A percentile compares a stretch with the other conserved stretches of the same genome.
Evolutionary conservation across 352 stramenopile species (phyloP).

Genomic region (Phytophthora tubulina): DNA sequence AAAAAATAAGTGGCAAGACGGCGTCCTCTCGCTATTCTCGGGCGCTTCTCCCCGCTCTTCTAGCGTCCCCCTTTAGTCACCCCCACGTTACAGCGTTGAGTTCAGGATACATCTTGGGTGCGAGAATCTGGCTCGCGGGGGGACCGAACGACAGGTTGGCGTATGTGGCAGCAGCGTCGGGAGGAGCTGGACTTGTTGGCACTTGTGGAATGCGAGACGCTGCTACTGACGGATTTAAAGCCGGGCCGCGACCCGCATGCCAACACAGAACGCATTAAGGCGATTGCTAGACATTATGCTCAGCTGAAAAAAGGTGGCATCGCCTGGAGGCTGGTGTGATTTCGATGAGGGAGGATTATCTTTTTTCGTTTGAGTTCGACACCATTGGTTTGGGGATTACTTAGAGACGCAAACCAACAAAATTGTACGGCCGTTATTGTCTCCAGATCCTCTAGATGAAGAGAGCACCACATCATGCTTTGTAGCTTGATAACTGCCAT

Average conservation of each 20-base stretch:
- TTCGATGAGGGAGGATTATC: no score
- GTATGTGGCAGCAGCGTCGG: conserved; percentile 80
- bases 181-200: conserved; percentile 78
- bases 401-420: no score
- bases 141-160: conserved; percentile 72
- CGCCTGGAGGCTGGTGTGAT: no score
- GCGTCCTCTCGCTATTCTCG: not conserved
- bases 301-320: no score
- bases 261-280: conserved; percentile 65
- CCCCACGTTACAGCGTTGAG: conserved; percentile 68
- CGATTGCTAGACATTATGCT: no score
- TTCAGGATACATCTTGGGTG: conserved; percentile 76
- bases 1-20: conserved; percentile 41
- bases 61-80: conserved; percentile 4
- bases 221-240: conserved; percentile 86
- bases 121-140: conserved; percentile 79
- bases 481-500: no score
- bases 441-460: no score
- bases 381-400: no score
- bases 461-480: no score
- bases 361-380: no score
- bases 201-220: conserved; percentile 80
- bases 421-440: no score
- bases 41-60: not conserved
- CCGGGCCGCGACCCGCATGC: conserved; percentile 73